Evolutionary conservation across 1,139 yeast species (phyloP), one percentile per base, ranked within the genome.

Genomic region (Scheffersomyces insectosa): DNA sequence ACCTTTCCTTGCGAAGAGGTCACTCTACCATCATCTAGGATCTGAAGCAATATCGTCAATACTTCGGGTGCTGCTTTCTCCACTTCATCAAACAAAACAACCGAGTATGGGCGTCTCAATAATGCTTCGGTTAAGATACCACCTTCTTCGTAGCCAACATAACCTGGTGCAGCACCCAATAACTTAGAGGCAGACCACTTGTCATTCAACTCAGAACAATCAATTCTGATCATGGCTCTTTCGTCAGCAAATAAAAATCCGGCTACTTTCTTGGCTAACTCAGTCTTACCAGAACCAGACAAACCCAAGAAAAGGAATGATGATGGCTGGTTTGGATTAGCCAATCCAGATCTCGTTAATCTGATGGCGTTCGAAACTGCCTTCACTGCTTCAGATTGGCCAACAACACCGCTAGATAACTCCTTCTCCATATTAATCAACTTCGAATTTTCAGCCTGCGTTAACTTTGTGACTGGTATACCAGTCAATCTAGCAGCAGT

Each of bases 1-100:
- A 89, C 82, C 59, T 91, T 90, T 60, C 99, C 99, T 62, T 88
- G 90, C 41, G 96, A 89, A 20, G 96, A 86, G 23, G 97, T 88
- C 45, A 95, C 83, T 68, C 97, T 83, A 60, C 99, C 99, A 66
- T 95, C 99, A 61, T 95, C 99, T 49, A 93, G 75, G 66, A 93
- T 82, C 65, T 93, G 99, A 56, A 93, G 76, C 57, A 93, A 75
- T 15, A 93, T 84, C 4, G 97, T 95, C 64, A 93, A 77, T 2
- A 95, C 99, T 65, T 93, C 98, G 1, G 99, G 99, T 2, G 97
- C 96, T n/a, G 99, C 99, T 69, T 93, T 93, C 62, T 93, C 99
- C 45, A 93, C 96, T 69, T 93, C 99, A 70, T 93, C 99, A 60
- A 93, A 93, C 51, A 93, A 75, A 28, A 93, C 80, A 25, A 95